Evolutionary conservation across 306 rosid genomes (phyloP).

Genomic region (Cotoneaster glaucophyllus): DNA sequence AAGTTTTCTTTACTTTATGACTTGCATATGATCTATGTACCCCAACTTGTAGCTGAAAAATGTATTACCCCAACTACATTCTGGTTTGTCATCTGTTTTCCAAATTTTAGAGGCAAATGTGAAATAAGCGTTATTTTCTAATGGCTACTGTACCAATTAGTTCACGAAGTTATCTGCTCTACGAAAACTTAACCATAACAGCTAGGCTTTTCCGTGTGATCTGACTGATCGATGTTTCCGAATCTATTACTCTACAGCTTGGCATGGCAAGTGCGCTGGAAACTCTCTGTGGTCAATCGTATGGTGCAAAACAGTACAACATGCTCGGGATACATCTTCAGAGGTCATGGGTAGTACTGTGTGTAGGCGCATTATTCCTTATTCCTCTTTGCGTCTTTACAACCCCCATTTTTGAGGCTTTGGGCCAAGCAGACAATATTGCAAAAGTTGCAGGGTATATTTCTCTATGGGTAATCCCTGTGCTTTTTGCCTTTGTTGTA

Average conservation of each 20-base stretch:
- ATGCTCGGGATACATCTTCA: conserved; percentile 67
- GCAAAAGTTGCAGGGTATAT: conserved; percentile 41
- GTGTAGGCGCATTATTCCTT: conserved; percentile 21
- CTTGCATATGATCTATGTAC: neutral
- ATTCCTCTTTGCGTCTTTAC: conserved; percentile 46
- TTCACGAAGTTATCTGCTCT: neutral
- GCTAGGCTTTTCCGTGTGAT: neutral
- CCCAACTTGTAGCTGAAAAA: neutral
- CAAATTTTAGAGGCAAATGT: neutral
- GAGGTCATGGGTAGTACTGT: conserved; percentile 59
- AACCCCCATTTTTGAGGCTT: conserved; percentile 33
- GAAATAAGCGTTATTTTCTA: neutral
- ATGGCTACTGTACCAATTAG: neutral
- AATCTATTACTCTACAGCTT: conserved; percentile 25
- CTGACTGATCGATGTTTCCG: neutral
- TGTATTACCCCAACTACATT: neutral
- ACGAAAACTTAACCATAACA: neutral
- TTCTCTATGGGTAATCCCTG: conserved; percentile 43
- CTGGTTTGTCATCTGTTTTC: neutral
- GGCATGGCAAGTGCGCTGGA: conserved; percentile 73
- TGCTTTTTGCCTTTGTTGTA: conserved; percentile 27
- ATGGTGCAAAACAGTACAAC: conserved; percentile 45
- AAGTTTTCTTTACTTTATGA: neutral
- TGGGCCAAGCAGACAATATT: conserved; percentile 43
- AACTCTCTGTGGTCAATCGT: conserved; percentile 69